phyloP scores from a whole-genome alignment of 495 filamentous ascomycete species.

The Echria macrotheca region DNA sequence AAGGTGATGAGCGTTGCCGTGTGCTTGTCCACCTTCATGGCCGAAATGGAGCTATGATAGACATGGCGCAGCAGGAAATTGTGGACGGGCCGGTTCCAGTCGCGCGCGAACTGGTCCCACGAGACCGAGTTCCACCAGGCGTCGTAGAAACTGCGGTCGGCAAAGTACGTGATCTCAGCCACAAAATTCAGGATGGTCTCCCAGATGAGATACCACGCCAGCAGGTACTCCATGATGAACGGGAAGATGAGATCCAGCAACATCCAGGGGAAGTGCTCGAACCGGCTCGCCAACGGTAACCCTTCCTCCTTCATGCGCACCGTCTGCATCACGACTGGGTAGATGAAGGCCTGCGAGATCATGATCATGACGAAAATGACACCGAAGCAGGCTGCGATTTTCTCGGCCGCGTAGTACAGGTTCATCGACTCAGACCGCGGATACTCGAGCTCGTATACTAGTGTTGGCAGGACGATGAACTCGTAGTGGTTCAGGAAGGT shows the following conservation, averaged over 20 bases:
- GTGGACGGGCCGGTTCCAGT: constrained; percentile 69
- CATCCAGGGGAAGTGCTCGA: constrained; percentile 63
- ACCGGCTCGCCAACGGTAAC: constrained; percentile 51
- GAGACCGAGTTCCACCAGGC: constrained; percentile 63
- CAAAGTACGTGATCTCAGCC: constrained; percentile 66
- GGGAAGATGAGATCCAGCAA: constrained; percentile 66
- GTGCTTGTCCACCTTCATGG: constrained; percentile 59
- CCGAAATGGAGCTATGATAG: constrained; percentile 67
- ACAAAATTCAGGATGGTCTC: constrained; percentile 72
- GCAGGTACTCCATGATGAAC: constrained; percentile 68
- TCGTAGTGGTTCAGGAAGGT: constrained; percentile 61
- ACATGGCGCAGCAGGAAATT: constrained; percentile 69
- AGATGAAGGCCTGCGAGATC: constrained; percentile 50
- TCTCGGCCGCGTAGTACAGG: constrained; percentile 68
- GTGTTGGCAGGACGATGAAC: constrained; percentile 65
- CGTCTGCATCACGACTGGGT: constrained; percentile 62
- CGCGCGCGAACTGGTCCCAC: constrained; percentile 66
- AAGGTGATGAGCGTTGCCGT: constrained; percentile 73
- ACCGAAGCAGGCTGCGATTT: constrained; percentile 60
- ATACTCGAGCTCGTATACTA: constrained; percentile 74
- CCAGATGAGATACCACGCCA: constrained; percentile 74
- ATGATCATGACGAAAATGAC: constrained; percentile 60
- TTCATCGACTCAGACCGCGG: constrained; percentile 62
- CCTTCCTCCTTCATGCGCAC: constrained; percentile 59
- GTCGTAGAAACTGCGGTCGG: constrained; percentile 73